phyloP scores from a whole-genome alignment of 768 basidiomycete species.

The Sarcodon aspratus region DNA sequence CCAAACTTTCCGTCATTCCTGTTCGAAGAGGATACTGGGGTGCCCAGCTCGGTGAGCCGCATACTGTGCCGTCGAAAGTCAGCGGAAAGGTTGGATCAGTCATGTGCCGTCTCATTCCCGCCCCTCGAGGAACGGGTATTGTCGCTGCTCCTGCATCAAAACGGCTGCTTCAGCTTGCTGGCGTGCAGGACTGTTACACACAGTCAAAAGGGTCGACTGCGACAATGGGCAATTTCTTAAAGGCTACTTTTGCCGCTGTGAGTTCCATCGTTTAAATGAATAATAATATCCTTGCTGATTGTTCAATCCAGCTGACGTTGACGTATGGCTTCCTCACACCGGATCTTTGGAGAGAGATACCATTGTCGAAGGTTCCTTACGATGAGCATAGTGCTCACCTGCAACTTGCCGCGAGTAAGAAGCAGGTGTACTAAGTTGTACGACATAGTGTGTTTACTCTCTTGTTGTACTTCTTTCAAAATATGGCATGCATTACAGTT shows the following conservation, averaged over 20 bases:
- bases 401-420: slow-evolving; percentile 73
- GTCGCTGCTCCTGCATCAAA: slow-evolving; percentile 98
- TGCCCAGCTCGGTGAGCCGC: slow-evolving; percentile 95
- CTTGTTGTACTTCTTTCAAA: background rate
- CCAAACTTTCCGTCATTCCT: slow-evolving; percentile 95
- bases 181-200: slow-evolving; percentile 96
- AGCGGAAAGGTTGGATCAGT: slow-evolving; percentile 98
- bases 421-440: slow-evolving; percentile 33
- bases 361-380: slow-evolving; percentile 80
- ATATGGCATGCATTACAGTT: no score
- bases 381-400: slow-evolving; percentile 94
- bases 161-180: slow-evolving; percentile 93
- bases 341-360: slow-evolving; percentile 94
- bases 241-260: slow-evolving; percentile 90
- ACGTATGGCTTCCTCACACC: slow-evolving; percentile 98
- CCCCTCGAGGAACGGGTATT: slow-evolving; percentile 97
- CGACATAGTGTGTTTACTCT: background rate
- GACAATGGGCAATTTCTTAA: slow-evolving; percentile 98
- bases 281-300: background rate
- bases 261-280: slow-evolving; percentile 16
- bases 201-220: slow-evolving; percentile 97
- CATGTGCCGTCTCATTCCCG: slow-evolving; percentile 98
- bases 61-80: slow-evolving; percentile 98
- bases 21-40: slow-evolving; percentile 99
- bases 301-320: slow-evolving; percentile 70